A percentile compares a stretch with the other conserved stretches of the same genome.
Evolutionary conservation across 2,329 filamentous ascomycete species (phyloP).

Genomic region (Pseudopithomyces maydicus): DNA sequence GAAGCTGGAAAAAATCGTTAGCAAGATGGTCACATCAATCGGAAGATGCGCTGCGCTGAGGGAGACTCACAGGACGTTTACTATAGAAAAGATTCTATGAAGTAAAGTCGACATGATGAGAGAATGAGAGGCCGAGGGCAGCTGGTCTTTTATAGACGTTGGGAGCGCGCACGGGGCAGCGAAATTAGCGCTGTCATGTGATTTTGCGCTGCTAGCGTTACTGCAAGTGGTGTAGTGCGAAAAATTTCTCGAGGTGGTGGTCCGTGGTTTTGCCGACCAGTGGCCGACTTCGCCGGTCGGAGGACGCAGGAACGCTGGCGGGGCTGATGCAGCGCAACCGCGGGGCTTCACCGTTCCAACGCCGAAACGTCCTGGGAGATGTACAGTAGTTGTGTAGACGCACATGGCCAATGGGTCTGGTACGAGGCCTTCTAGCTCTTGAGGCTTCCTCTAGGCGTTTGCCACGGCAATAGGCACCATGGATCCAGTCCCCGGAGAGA

Average conservation of each 20-base stretch:
- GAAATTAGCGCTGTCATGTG: background rate
- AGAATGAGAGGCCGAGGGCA: slow-evolving; percentile 1
- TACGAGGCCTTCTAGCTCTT: background rate
- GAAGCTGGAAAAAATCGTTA: slow-evolving; percentile 56
- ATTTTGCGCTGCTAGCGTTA: background rate
- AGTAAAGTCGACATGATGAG: slow-evolving; percentile 18
- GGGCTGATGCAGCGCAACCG: slow-evolving; percentile 5
- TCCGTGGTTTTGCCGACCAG: background rate
- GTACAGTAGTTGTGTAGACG: background rate
- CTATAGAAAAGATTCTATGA: slow-evolving; percentile 77
- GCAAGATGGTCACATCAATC: too few species aligned
- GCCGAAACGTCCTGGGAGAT: background rate
- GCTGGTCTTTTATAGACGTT: background rate
- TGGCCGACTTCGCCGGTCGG: slow-evolving; percentile 4
- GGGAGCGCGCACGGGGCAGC: background rate
- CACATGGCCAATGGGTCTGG: background rate
- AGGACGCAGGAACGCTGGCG: slow-evolving; percentile 2
- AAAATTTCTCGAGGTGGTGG: background rate
- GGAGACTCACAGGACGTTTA: slow-evolving; percentile 68
- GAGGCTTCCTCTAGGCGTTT: background rate
- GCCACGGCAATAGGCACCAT: too few species aligned
- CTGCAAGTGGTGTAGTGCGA: background rate
- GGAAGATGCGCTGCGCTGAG: background rate
- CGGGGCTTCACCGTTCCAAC: slow-evolving; percentile 1
- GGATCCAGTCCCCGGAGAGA: background rate